These are phyloP conservation scores for Melanogaster broomeanus DNA, from an alignment of 768 basidiomycete species.

Conservation along the genomic window DNA sequence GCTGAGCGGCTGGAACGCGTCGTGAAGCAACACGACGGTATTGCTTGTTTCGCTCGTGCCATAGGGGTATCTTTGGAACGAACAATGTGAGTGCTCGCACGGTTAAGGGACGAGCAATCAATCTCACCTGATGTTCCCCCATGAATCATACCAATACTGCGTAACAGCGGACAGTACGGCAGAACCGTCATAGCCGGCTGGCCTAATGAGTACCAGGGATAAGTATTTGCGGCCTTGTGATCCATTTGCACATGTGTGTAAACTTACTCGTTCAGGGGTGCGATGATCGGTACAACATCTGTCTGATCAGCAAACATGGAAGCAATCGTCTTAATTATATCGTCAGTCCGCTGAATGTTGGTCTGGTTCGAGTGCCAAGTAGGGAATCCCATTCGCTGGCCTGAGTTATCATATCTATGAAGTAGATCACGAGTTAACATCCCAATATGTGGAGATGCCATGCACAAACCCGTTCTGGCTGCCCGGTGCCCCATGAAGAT, in stretches of 20 bases:
- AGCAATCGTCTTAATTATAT: conserved; percentile 63
- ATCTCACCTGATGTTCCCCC: conserved; percentile 65
- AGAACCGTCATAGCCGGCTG: conserved; percentile 65
- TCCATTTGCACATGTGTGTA: too few species aligned
- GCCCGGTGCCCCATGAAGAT: conserved; percentile 80
- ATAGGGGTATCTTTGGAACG: conserved; percentile 37
- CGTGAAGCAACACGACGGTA: conserved; percentile 67
- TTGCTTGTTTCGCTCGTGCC: conserved; percentile 50
- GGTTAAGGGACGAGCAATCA: neutral
- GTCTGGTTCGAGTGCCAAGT: conserved; percentile 67
- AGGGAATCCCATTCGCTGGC: conserved; percentile 60
- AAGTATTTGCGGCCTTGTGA: neutral
- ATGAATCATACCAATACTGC: conserved; percentile 77
- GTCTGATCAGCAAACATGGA: conserved; percentile 55
- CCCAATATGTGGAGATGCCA: neutral
- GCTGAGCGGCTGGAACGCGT: conserved; percentile 75
- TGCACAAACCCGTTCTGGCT: conserved; percentile 73
- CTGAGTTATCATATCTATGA: conserved; percentile 79
- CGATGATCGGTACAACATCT: conserved; percentile 64
- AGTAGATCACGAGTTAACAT: conserved; percentile 5
- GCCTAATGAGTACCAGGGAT: conserved; percentile 45
- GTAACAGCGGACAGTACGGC: conserved; percentile 49
- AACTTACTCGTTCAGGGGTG: conserved; percentile 75
- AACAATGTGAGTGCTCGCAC: conserved; percentile 1
- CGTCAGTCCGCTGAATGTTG: conserved; percentile 68